Percentiles rank a stretch among this genome's conserved stretches.
These are phyloP conservation scores for Lumnitzera racemosa DNA, from an alignment of 345 rosid species.

Conservation along the genomic window DNA sequence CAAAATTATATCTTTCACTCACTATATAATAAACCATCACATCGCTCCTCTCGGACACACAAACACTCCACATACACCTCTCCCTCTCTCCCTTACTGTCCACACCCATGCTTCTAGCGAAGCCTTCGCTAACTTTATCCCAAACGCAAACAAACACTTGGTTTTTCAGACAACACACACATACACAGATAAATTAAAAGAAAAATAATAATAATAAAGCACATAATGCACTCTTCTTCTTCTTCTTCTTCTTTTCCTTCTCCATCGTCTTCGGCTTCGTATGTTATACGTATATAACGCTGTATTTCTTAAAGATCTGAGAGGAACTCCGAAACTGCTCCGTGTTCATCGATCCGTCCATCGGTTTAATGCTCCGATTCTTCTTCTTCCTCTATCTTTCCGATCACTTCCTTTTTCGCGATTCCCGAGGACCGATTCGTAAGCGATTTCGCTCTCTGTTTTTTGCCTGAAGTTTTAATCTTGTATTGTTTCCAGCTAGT, in stretches of 20 bases:
- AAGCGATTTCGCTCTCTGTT: slow-evolving; percentile 19
- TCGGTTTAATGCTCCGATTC: slow-evolving; percentile 12
- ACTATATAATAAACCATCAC: too few relatives aligned
- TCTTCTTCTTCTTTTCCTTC: too few relatives aligned
- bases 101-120: slow-evolving; percentile 3
- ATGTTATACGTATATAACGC: too few relatives aligned
- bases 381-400: not conserved
- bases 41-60: too few relatives aligned
- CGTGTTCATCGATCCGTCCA: slow-evolving; percentile 2
- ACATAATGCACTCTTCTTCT: too few relatives aligned
- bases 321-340: not conserved
- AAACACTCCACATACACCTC: too few relatives aligned
- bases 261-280: too few relatives aligned
- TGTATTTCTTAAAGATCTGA: slow-evolving; percentile 7
- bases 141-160: slow-evolving; percentile 7
- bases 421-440: slow-evolving; percentile 41
- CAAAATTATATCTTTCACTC: too few relatives aligned
- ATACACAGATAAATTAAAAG: too few relatives aligned
- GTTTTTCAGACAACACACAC: not conserved
- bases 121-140: slow-evolving; percentile 16
- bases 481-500: slow-evolving; percentile 9
- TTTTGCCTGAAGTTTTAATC: slow-evolving; percentile 9
- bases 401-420: slow-evolving; percentile 33
- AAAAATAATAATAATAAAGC: too few relatives aligned
- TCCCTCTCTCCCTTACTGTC: too few relatives aligned